Percentiles rank a stretch among this genome's conserved stretches.
Evolutionary conservation across 1,139 yeast species (phyloP).

Genomic region (Yamadazyma diospyri): DNA sequence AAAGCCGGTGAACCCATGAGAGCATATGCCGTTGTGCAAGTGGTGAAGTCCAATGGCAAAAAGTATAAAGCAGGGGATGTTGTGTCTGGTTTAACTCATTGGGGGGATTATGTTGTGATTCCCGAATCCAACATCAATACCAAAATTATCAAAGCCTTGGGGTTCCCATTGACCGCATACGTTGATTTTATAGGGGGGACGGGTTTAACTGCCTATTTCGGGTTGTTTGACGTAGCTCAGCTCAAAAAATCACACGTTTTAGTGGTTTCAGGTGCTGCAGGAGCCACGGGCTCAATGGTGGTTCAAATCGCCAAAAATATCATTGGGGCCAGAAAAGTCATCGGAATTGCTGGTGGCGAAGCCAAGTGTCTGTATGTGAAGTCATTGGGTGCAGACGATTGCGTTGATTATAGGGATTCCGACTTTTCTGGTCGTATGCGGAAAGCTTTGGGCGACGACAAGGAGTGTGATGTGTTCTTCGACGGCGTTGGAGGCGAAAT

Average conservation of each 20-base stretch:
- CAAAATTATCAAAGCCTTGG: conserved; percentile 21
- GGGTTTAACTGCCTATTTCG: conserved; percentile 61
- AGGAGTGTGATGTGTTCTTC: conserved; percentile 43
- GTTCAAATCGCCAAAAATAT: conserved; percentile 57
- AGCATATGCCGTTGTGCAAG: conserved; percentile 46
- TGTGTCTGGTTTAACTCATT: conserved; percentile 24
- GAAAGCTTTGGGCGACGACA: conserved; percentile 42
- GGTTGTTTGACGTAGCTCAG: conserved; percentile 45
- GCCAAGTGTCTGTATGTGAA: conserved; percentile 56
- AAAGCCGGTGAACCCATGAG: conserved; percentile 46
- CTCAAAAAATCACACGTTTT: conserved; percentile 31
- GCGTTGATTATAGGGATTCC: conserved; percentile 51
- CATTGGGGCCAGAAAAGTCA: conserved; percentile 52
- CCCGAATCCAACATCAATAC: conserved; percentile 19
- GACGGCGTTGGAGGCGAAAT: conserved; percentile 68
- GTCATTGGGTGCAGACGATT: conserved; percentile 51
- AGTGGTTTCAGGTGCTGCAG: conserved; percentile 63
- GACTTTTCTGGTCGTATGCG: conserved; percentile 40
- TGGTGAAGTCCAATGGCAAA: conserved; percentile 40
- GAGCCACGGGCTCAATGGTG: conserved; percentile 65
- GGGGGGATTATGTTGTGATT: conserved; percentile 30
- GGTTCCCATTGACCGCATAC: conserved; percentile 24
- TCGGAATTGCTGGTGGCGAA: conserved; percentile 65
- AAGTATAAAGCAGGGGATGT: conserved; percentile 42
- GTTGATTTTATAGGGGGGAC: conserved; percentile 46